Base-by-base conservation (phyloP, 1,284 basidiomycete genomes). In the Cystobasidium slooffiae region DNA sequence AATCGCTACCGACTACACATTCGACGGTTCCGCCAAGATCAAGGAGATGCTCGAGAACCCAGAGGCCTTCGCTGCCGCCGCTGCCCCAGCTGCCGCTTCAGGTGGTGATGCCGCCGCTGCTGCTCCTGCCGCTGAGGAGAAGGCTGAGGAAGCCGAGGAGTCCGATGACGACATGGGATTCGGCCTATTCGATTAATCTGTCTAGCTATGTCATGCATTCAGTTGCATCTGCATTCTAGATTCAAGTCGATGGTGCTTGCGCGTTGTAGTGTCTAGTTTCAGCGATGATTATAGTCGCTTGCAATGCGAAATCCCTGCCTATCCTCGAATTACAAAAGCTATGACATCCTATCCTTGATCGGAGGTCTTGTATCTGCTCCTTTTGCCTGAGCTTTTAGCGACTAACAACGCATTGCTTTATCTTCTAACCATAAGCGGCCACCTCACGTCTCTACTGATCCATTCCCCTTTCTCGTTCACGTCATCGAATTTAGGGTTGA, bases 1-100 rank as follows among this genome's bases (percentile, higher is more conserved):
- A 70, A 85, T 99, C 78, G 90, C 88, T 81, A 82, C 78, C 59
- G 83, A 84, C 56, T 73, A 76, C 75, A 74, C 70, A 8, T 76
- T 74, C 66, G 63, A 68, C 18, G 70, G 39, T 31, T 49, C 72
- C 37, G 59, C 75, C 52, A 72, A 77, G 69, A 49, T 72, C 68
- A 77, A 77, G 65, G 76, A 52, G 41, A 68, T 67, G 67, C 75
- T 77, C 63, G 74, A 56, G 39, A 74, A 77, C 75, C 74, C 75
- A 37, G 68, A 68, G 53, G 76, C 76, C 39, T 75, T 73, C 59
- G 76, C 75, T 61, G 69, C 64, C 41, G 76, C 76, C 46, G 75
- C 74, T 24, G 68, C 74, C 22, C 62, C 76, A n/a, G 68, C 74
- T 20, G 43, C 76, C 44, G 63, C 61, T 37, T 61, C 53, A 7